Base-by-base conservation (phyloP, 768 basidiomycete genomes). In the Suillus hirtellus region DNA sequence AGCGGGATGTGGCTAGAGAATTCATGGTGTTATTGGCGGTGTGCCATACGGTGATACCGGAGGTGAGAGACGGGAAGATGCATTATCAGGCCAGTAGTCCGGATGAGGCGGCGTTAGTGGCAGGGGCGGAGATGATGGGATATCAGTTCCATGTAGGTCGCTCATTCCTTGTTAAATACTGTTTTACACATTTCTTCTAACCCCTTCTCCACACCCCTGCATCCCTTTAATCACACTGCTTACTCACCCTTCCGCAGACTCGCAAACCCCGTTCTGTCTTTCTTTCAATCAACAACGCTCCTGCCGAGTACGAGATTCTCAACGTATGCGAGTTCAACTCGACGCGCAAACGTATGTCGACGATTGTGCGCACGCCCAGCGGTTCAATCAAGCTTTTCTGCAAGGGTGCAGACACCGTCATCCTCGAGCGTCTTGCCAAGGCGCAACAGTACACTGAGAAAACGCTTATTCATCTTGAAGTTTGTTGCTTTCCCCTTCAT, bases 251-350 rank as follows among this genome's bases (percentile, higher is more conserved):
- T 35, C 4, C 35, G 17, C 73, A 98, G 95, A 96, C 84, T 2
- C 90, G 97, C 46, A 99, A 99, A 75, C 97, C 97, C 5, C 95
- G 90, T 72, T 97, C 96, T 0, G 93, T 96, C 8, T 98, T 93
- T 72, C 87, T 99, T 60, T 89, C 91, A 46, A 81, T 96, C 62
- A 80, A 84, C 58, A 95, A 93, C 21, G 76, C 80, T 61, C 77
- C 81, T 0, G 83, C 86, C 62, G 95, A 99, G 73, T 99, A 88
- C 72, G 87, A 98, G 71, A 86, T 99, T 62, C 77, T 99, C 64
- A 99, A 99, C 71, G 90, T 99, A 50, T 97, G 96, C 84, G 97
- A 99, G 78, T 99, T 99, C 83, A 99, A 99, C 73, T 97, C 95
- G 27, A 93, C 95, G 4, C 86, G 97, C 59, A 99, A 99, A 72